Conservation (phyloP, 2,329 filamentous ascomycete species). For the Ceratocystis colombiana region DNA sequence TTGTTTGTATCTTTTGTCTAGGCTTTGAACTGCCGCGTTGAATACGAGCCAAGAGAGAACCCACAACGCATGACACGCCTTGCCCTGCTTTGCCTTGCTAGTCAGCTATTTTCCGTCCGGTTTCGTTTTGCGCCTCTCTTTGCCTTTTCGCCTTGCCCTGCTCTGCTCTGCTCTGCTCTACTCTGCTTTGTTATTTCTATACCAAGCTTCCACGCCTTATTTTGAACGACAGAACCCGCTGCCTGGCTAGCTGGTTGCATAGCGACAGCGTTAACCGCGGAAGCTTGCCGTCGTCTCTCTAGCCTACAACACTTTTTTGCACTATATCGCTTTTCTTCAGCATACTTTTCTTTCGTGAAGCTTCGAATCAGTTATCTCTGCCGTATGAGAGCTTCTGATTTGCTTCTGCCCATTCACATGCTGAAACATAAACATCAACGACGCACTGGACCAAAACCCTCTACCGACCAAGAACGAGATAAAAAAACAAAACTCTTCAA, state of each 20-base stretch:
- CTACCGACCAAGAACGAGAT: not conserved
- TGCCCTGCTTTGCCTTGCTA: not conserved
- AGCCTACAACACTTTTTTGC: not conserved
- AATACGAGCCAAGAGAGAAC: slow-evolving; percentile 1
- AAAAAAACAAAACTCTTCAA: not conserved
- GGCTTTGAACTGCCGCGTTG: not conserved
- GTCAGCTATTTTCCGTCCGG: not conserved
- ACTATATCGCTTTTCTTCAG: not conserved
- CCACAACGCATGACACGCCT: not conserved
- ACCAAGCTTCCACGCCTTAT: not conserved
- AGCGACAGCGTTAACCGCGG: too few species aligned
- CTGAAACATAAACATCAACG: not conserved
- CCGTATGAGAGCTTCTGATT: not conserved
- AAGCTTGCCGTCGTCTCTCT: too few species aligned
- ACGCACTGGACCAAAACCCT: not conserved
- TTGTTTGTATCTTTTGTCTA: not conserved
- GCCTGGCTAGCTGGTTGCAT: not conserved
- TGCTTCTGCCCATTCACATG: not conserved
- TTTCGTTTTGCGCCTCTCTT: not conserved
- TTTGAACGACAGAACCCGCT: not conserved
- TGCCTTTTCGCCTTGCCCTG: not conserved
- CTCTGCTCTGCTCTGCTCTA: not conserved
- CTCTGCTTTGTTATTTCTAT: not conserved
- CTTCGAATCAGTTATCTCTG: too few species aligned
- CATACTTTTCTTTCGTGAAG: too few species aligned